Evolutionary conservation across 2,329 filamentous ascomycete species (phyloP).

Genomic region (Clonostachys sp.): DNA sequence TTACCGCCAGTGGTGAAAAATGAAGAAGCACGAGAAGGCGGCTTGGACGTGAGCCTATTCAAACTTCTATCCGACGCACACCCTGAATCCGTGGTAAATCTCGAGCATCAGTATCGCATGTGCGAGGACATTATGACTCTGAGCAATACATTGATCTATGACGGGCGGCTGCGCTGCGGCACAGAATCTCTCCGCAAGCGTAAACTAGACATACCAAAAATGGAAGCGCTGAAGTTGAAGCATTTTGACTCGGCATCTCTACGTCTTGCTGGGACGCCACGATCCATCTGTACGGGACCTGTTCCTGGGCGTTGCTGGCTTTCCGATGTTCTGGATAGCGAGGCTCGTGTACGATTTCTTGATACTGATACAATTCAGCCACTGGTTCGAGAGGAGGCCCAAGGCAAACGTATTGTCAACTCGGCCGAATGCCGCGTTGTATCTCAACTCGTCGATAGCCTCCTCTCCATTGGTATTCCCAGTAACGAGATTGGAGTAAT

Average conservation of each 20-base stretch:
- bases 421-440: conserved; percentile 74
- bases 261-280: conserved; percentile 29
- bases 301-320: conserved; percentile 66
- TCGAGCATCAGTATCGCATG: conserved; percentile 98
- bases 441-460: conserved; percentile 72
- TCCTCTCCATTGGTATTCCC: conserved; percentile 72
- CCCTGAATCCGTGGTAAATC: conserved; percentile 79
- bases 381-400: conserved; percentile 63
- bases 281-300: conserved; percentile 51
- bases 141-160: conserved; percentile 89
- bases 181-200: conserved; percentile 68
- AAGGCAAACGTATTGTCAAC: conserved; percentile 86
- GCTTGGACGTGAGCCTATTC: conserved; percentile 89
- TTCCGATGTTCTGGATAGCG: conserved; percentile 62
- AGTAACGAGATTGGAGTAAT: conserved; percentile 84
- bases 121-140: conserved; percentile 94
- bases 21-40: conserved; percentile 78
- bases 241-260: conserved; percentile 52
- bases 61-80: conserved; percentile 88
- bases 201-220: conserved; percentile 63
- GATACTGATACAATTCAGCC: conserved; percentile 77
- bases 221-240: conserved; percentile 52
- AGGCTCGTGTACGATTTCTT: conserved; percentile 75
- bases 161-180: conserved; percentile 86
- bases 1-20: conserved; percentile 92